A percentile compares a stretch with the other conserved stretches of the same genome.
These are phyloP conservation scores for Kurtzmaniella fragi DNA, from an alignment of 805 yeast species.

Conservation along the genomic window DNA sequence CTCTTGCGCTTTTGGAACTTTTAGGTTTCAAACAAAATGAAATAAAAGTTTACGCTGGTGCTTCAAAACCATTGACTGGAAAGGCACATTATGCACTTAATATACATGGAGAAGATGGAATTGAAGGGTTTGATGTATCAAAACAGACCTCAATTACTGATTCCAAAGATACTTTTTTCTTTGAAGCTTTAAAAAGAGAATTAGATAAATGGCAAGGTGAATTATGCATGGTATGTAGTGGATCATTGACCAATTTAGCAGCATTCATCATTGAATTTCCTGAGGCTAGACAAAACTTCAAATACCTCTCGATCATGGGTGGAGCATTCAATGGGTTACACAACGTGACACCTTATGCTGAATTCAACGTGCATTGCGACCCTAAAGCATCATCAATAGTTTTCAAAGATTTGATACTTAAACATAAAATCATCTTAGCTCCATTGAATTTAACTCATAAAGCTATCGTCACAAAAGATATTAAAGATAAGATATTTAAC, in stretches of 20 bases:
- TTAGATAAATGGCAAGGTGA: conserved; percentile 40
- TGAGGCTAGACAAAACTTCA: conserved; percentile 42
- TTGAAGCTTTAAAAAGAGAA: conserved; percentile 38
- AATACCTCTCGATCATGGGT: conserved; percentile 69
- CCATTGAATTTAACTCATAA: conserved; percentile 72
- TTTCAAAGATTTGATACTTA: conserved; percentile 41
- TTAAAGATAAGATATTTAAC: conserved; percentile 22
- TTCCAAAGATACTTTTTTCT: conserved; percentile 18
- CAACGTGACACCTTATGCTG: conserved; percentile 52
- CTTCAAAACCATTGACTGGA: conserved; percentile 49
- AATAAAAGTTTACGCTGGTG: conserved; percentile 66
- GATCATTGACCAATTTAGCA: conserved; percentile 72
- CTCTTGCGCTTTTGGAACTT: conserved; percentile 62
- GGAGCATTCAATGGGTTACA: conserved; percentile 51
- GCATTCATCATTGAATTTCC: conserved; percentile 52
- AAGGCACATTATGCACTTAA: conserved; percentile 50
- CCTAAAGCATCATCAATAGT: conserved; percentile 68
- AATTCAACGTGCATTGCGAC: conserved; percentile 73
- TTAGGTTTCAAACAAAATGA: conserved; percentile 35
- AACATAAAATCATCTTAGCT: conserved; percentile 47
- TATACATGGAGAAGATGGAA: conserved; percentile 70
- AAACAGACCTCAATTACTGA: conserved; percentile 38
- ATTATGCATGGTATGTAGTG: conserved; percentile 65
- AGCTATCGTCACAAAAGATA: conserved; percentile 41
- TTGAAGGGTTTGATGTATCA: conserved; percentile 67